Evolutionary conservation across 2,329 filamentous ascomycete genomes (phyloP), one percentile per base, ranked within the genome.

Genomic region (Thermoascus crustaceus): DNA sequence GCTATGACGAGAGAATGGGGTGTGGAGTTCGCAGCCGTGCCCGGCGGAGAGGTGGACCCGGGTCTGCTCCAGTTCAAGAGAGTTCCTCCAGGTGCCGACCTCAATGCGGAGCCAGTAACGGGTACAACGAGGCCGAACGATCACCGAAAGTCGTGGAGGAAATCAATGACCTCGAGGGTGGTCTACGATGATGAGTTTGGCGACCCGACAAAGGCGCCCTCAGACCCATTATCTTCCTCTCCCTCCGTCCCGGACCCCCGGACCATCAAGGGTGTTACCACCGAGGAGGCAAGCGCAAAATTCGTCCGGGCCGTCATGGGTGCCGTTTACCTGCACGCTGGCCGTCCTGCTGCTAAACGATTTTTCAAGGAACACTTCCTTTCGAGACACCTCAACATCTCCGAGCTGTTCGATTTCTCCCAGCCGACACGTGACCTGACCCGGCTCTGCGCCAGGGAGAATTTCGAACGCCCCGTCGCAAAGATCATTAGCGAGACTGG

Each of bases 401-500:
- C 79, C 37, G 69, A 69, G 24, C 71, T 98, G 41, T 98, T 98
- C 68, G 69, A 78, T 44, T 96, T 98, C 71, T 74, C 76, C 44
- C 74, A 82, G 39, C 89, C 91, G 0, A 85, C 85, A 18, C 78
- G 82, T 45, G 91, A 98, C 63, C 72, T 98, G 24, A 76, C 77
- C 40, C 74, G 80, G 48, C 71, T 98, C 27, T 98, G 91, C 65
- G 80, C 79, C 4, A 73, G 91, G 41, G 91, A 98, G 67, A 81
- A 83, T 44, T 96, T 96, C 61, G 85, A 93, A 49, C 61, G 77
- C 6, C 91, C 91, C 1, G 75, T 95, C 17, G 91, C 91, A 10
- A 78, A 88, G 38, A 75, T 98, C 35, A 74, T 94, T 49, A 85
- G 80, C 50, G 91, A 98, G 69, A 96, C 91, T 3, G 91, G 91